Base-by-base conservation (phyloP, 106 monocot genomes). In the Narthecium ossifragum region DNA sequence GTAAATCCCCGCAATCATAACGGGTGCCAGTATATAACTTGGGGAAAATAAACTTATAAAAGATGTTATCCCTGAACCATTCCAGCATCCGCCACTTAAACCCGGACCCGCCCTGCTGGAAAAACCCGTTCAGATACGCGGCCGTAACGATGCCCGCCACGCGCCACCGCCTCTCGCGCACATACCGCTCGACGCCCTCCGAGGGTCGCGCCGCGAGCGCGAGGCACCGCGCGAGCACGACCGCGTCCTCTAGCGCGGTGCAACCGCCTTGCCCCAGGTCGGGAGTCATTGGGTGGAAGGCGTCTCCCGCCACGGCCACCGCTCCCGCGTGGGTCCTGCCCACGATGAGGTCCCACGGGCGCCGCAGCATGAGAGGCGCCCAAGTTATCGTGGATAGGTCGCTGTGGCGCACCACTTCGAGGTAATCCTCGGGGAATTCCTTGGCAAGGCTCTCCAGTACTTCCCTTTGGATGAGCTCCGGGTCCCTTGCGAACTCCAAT, bases 211-310 rank as follows among this genome's bases (percentile, higher is more conserved):
- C 53, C 0, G 40, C 53, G 21, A 9, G 46, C 7, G 57, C 45
- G n/a, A 76, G 11, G 30, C 45, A 22, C 26, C 70, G 55, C 5
- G 40, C 76, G 5, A 76, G 59, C 33, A 76, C 69, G 28, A 76
- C 64, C 6, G 70, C 76, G 45, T 76, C 76, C 51, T 76, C 70
- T 25, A 76, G 37, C 20, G 76, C 63, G 13, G 51, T 2, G 29
- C 76, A 70, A 5, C 76, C 70, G 49, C 76, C 76, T 7, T 70
- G 69, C 6, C 38, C 63, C 8, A 76, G 14, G 41, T 76, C 69
- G 21, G 70, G 69, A 13, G 64, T 70, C 57, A 70, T 69, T 14
- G 70, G 76, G 26, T 76, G 76, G 36, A 63, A 51, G 38, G 76
- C 76, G 45, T 76, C 76, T 49, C 76, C 76, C 2, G 52, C 48